A percentile compares a stretch with the other conserved stretches of the same genome.
phyloP scores from a whole-genome alignment of 2,329 filamentous ascomycete species.

The Lecanicillium sp. region DNA sequence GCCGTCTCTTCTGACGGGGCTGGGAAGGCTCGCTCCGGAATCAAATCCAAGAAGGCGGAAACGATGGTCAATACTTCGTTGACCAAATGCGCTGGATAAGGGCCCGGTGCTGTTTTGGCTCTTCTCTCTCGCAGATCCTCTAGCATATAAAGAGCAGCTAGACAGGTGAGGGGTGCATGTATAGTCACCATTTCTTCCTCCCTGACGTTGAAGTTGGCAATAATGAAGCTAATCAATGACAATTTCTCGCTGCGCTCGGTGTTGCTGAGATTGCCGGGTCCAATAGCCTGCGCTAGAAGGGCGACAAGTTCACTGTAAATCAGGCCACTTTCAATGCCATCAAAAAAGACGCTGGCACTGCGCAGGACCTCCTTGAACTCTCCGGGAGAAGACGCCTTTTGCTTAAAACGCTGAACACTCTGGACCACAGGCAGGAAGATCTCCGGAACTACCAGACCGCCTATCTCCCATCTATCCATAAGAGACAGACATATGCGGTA shows the following conservation, averaged over 20 bases:
- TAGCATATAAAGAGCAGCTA: conserved; percentile 57
- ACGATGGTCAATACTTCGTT: conserved; percentile 42
- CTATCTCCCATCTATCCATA: conserved; percentile 98
- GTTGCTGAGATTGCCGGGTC: conserved; percentile 35
- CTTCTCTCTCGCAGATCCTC: conserved; percentile 42
- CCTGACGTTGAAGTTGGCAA: conserved; percentile 82
- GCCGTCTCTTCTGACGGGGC: conserved; percentile 18
- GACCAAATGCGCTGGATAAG: conserved; percentile 26
- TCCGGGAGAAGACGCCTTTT: conserved; percentile 54
- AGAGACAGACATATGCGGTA: conserved; percentile 90
- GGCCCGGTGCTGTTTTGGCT: conserved; percentile 27
- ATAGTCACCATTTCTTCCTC: conserved; percentile 93
- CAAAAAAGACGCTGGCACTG: conserved; percentile 93
- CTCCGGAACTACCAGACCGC: conserved; percentile 78
- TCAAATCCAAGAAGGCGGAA: conserved; percentile 53
- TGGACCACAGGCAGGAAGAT: conserved; percentile 82
- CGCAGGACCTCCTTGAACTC: conserved; percentile 82
- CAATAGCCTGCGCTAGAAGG: conserved; percentile 57
- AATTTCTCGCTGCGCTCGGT: conserved; percentile 57
- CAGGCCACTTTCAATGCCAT: conserved; percentile 88
- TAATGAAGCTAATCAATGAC: conserved; percentile 71
- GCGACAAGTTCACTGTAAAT: conserved; percentile 81
- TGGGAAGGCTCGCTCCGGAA: conserved; percentile 59
- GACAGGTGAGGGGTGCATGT: conserved; percentile 67
- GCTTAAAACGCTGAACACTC: conserved; percentile 71